phyloP scores from a whole-genome alignment of 192 early-diverging fungal genomes.

The Linnemannia schmuckeri region DNA sequence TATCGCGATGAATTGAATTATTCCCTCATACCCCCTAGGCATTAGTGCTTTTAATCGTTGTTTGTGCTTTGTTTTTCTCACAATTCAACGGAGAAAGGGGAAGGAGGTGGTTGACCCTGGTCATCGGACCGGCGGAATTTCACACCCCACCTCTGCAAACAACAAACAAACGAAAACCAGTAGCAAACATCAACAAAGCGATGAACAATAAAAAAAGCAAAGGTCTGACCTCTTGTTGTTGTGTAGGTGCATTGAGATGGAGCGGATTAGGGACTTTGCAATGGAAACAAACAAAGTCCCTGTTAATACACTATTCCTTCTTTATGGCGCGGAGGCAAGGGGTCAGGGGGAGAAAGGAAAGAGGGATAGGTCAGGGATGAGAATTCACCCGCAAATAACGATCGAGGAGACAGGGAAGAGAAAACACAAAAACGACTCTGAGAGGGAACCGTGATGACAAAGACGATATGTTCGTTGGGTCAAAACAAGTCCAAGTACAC shows the following conservation, averaged over 20 bases:
- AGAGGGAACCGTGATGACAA: not conserved
- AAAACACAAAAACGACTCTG: not conserved
- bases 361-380: not conserved
- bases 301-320: not conserved
- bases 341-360: not conserved
- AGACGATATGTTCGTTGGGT: not conserved
- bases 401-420: not conserved
- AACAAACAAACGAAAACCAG: not conserved
- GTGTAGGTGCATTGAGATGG: not conserved
- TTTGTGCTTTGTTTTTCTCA: not conserved
- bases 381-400: not conserved
- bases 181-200: not conserved
- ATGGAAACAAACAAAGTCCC: not conserved
- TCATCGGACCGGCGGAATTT: not conserved
- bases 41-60: too few species aligned
- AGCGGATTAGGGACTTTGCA: not conserved
- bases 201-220: not conserved
- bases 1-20: too few species aligned
- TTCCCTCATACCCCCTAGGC: too few species aligned
- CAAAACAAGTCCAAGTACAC: not conserved
- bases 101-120: not conserved
- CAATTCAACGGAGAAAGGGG: not conserved
- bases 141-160: not conserved
- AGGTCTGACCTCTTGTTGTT: not conserved
- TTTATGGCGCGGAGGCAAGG: not conserved